Evolutionary conservation across 495 filamentous ascomycete species (phyloP).

Genomic region (Endocarpon pusillum): DNA sequence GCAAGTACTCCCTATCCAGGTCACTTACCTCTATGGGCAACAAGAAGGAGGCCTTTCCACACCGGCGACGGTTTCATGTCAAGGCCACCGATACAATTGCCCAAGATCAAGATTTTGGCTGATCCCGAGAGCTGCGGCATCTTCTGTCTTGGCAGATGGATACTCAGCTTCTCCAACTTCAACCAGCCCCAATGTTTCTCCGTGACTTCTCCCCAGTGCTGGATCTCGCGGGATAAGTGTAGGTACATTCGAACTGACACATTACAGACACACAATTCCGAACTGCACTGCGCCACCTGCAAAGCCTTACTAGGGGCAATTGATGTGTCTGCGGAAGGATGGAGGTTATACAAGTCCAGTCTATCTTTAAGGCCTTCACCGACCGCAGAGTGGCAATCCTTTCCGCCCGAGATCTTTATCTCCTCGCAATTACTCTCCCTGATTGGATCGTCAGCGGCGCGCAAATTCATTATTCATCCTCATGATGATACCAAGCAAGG

Average conservation of each 20-base stretch:
- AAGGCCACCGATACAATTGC: slow-evolving; percentile 83
- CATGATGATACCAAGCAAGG: slow-evolving; percentile 16
- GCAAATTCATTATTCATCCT: slow-evolving; percentile 30
- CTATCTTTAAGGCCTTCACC: slow-evolving; percentile 15
- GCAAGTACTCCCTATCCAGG: not conserved
- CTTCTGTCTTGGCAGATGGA: not conserved
- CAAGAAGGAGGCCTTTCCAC: slow-evolving; percentile 70
- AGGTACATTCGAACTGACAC: slow-evolving; percentile 10
- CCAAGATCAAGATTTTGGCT: slow-evolving; percentile 41
- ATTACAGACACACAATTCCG: slow-evolving; percentile 6
- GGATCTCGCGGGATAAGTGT: slow-evolving; percentile 7
- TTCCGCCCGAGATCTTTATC: slow-evolving; percentile 32
- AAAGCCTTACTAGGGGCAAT: slow-evolving; percentile 24
- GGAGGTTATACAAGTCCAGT: slow-evolving; percentile 35
- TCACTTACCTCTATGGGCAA: slow-evolving; percentile 33
- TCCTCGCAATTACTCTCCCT: slow-evolving; percentile 33
- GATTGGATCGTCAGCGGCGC: slow-evolving; percentile 29
- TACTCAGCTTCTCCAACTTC: not conserved
- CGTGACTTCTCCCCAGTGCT: slow-evolving; percentile 5
- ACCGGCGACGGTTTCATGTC: slow-evolving; percentile 35
- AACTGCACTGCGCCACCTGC: slow-evolving; percentile 26
- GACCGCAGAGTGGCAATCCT: slow-evolving; percentile 16
- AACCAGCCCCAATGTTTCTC: slow-evolving; percentile 9
- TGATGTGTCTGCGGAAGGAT: slow-evolving; percentile 24
- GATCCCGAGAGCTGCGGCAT: slow-evolving; percentile 4